Base-by-base conservation (phyloP, 192 early-diverging fungal genomes). In the Coemansia reversa region DNA sequence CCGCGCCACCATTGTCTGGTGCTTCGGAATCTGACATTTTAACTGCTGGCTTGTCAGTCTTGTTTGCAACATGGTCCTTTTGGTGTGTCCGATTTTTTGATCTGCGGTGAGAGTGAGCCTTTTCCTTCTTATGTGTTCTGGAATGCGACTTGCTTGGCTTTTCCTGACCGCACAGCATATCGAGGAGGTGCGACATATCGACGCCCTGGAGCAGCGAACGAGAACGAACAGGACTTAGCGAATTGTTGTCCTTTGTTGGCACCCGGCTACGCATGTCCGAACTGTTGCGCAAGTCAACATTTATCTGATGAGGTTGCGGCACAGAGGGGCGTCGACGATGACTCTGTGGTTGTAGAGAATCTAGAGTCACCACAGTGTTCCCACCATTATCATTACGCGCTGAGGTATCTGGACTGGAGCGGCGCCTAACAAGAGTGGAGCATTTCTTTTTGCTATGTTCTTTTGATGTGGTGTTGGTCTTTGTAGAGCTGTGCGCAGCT, bases 181-280 rank as follows among this genome's bases (percentile, higher is more conserved):
- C 30, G 18, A 68, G 23, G 32, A 77, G 57, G 39, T 60, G 65
- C 22, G 75, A 66, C 8, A 58, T 33, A 27, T 66, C 56, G 20
- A 59, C 48, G 49, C 62, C 62, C 14, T 56, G 58, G 23, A 64
- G 25, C 12, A 70, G 20, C 23, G 63, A 16, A 33, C 51, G 60
- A 4, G 65, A 55, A 2, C 58, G 49, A 18, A 53, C 30, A 11
- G 72, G 50, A 16, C 51, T 33, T 12, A 55, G 48, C 51, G 66
- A 68, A 3, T 39, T 20, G 22, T 58, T 69, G 12, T 64, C 61
- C 42, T 58, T 68, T 32, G 28, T 50, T 51, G 66, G 28, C 22
- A 16, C 33, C 35, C 65, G 65, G 45, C 23, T 48, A 56, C 51
- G 58, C 42, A 45, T 57, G 50, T 67, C 58, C 7, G 66, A 68